Base-by-base conservation (phyloP, 345 rosid species). In the Tarenaya hassleriana region DNA sequence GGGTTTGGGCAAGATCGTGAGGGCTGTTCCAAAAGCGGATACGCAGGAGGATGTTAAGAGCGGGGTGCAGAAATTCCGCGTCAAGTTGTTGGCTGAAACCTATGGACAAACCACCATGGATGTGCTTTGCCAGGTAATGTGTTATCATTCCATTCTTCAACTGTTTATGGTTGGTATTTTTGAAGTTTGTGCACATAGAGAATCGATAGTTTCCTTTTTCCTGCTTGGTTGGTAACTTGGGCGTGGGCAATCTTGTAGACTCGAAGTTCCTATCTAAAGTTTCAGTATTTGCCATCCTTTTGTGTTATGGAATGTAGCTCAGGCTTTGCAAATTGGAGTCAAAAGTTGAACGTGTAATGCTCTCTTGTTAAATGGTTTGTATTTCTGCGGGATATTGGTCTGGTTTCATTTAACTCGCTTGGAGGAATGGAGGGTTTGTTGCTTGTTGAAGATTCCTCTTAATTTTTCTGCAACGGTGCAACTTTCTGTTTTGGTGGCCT, bases 61-160 rank as follows among this genome's bases (percentile, higher is more conserved):
- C 58, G 94, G 91, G 61, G 95, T 94, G 19, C 99, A 81, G 82
- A 94, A 94, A 62, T 94, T 85, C 46, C 80, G 99, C 49, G 99
- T 94, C 52, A 94, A 82, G 63, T 56, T 94, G 58, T 62, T 94
- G 75, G 79, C 95, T 37, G 99, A 94, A 69, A 77, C 80, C 31
- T 84, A 77, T 10, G 88, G 94, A 42, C 94, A 83, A 68, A 77
- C 83, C 69, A 82, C 82, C 16, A 81, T 83, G 71, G 99, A 94
- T 65, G 87, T 94, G 15, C 91, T 94, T 70, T 94, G 95, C 66
- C 94, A 94, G 91, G 99, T 92, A 58, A 13, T 20, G 39, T 45
- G 7, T 29, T 16, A 48, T 24, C n/a, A 9, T 24, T 33, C 39
- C 6, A 9, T 29, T 1, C 9, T 5, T 0, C 8, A 16, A 7